These are phyloP conservation scores for Amanita rimosa DNA, from an alignment of 768 basidiomycete genomes.

Conservation along the genomic window DNA sequence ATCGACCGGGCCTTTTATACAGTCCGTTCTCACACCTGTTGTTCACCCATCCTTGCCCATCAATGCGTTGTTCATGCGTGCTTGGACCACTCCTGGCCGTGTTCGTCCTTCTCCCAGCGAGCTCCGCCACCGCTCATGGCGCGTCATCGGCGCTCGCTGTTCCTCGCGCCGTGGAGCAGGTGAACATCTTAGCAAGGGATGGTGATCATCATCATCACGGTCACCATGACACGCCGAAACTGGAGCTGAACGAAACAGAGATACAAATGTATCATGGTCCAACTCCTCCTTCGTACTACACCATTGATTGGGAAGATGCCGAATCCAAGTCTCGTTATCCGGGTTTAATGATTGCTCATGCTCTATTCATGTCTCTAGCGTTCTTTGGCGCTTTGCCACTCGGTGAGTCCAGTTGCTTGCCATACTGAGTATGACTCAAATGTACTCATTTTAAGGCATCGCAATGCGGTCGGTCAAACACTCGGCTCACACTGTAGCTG, in stretches of 20 bases:
- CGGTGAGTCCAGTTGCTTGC: constrained; percentile 33
- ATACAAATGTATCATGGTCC: constrained; percentile 52
- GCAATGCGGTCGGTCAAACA: constrained; percentile 71
- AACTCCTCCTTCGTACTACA: constrained; percentile 75
- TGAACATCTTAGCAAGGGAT: constrained; percentile 1
- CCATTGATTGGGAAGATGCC: constrained; percentile 58
- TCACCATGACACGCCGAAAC: constrained; percentile 35
- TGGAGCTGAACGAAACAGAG: constrained; percentile 71
- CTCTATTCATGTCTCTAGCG: constrained; percentile 61
- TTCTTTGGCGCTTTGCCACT: constrained; percentile 79
- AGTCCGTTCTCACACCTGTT: neutral
- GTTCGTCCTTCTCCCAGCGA: neutral
- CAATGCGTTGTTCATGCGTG: neutral
- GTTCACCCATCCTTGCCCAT: neutral
- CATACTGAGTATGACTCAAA: neutral
- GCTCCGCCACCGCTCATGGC: constrained; percentile 1
- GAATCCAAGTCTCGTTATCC: constrained; percentile 41
- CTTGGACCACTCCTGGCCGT: neutral
- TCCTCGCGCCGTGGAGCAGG: neutral
- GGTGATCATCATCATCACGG: constrained; percentile 37
- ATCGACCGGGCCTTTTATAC: constrained; percentile 1
- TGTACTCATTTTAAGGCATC: constrained; percentile 40
- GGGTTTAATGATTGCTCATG: constrained; percentile 66
- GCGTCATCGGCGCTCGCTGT: constrained; percentile 8
- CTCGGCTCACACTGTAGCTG: constrained; percentile 43